These are phyloP conservation scores for Mucuna pruriens DNA, from an alignment of 306 rosid species.

Conservation along the genomic window DNA sequence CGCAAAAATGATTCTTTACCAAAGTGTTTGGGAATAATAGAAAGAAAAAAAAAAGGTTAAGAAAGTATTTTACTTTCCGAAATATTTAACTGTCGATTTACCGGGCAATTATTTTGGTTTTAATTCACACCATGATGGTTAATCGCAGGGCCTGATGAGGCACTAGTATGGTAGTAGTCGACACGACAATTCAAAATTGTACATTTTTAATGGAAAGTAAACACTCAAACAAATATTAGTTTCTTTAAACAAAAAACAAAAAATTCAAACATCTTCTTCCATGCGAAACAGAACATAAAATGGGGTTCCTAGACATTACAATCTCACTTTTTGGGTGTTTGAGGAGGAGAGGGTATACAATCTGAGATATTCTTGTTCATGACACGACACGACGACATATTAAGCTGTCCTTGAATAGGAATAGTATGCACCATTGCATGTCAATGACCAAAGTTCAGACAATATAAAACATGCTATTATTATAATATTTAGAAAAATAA, in stretches of 20 bases:
- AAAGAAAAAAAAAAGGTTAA: neutral
- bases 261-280: neutral
- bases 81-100: neutral
- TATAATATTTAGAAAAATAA: constrained; percentile 16
- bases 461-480: constrained; percentile 38
- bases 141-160: neutral
- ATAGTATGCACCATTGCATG: constrained; percentile 37
- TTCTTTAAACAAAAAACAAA: neutral
- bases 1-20: neutral
- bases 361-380: constrained; percentile 20
- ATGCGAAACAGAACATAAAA: constrained; percentile 4
- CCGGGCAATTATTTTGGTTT: neutral
- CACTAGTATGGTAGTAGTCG: neutral
- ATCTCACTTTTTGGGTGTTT: neutral
- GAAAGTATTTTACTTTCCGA: neutral
- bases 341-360: neutral
- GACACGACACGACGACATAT: constrained; percentile 25
- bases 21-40: neutral
- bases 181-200: neutral
- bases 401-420: constrained; percentile 2
- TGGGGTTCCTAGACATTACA: constrained; percentile 7
- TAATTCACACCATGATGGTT: neutral
- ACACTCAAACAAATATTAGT: neutral
- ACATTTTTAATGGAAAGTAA: neutral
- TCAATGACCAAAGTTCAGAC: constrained; percentile 33